A percentile compares a stretch with the other conserved stretches of the same genome.
phyloP scores from a whole-genome alignment of 202 grass and related monocot species.

The Tripidium arundinaceum region DNA sequence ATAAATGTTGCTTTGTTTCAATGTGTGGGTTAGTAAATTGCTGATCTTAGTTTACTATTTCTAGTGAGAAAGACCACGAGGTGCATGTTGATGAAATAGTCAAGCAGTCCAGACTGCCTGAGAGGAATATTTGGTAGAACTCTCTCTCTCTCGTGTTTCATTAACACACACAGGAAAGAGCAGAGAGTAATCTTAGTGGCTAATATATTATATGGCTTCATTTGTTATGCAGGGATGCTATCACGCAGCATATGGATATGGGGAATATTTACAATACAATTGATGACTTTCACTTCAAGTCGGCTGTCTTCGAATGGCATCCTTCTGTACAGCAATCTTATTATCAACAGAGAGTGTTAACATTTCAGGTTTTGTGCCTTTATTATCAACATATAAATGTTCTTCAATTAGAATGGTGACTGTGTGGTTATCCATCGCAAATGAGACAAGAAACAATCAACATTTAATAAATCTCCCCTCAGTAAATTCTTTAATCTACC shows the following conservation, averaged over 20 bases:
- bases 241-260: neutral
- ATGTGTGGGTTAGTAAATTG: neutral
- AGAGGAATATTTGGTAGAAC: conserved; percentile 39
- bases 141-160: neutral
- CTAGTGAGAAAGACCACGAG: conserved; percentile 65
- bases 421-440: too few relatives aligned
- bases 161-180: neutral
- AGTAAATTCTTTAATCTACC: too few relatives aligned
- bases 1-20: neutral
- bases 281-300: conserved; percentile 17
- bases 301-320: neutral
- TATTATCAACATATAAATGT: neutral
- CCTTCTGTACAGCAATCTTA: neutral
- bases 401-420: neutral
- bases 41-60: neutral
- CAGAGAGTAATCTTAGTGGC: neutral
- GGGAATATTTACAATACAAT: conserved; percentile 12
- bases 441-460: too few relatives aligned
- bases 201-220: neutral
- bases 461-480: too few relatives aligned
- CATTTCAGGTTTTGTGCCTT: neutral
- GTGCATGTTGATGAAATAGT: conserved; percentile 77
- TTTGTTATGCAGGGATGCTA: conserved; percentile 5
- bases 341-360: neutral
- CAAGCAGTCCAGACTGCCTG: conserved; percentile 40